These are phyloP conservation scores for Epichloe amarillans DNA, from an alignment of 2,329 filamentous ascomycete species.

Conservation along the genomic window DNA sequence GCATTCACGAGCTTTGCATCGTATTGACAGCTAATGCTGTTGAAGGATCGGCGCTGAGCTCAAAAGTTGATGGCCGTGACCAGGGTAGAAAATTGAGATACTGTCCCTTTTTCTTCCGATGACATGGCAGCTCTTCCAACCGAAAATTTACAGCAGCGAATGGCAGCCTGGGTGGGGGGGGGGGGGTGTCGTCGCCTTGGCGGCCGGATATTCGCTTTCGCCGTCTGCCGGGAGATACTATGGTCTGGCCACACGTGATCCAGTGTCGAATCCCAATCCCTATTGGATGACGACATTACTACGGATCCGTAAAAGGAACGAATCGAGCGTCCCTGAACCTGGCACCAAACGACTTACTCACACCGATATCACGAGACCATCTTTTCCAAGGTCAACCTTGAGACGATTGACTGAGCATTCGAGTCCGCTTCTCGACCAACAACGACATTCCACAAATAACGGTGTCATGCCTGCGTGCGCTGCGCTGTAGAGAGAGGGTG, in stretches of 20 bases:
- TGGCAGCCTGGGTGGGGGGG: not conserved
- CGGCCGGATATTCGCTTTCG: conserved; percentile 1
- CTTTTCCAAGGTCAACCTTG: too few relatives aligned
- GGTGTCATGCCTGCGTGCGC: conserved; percentile 22
- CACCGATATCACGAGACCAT: conserved; percentile 2
- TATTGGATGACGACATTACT: conserved; percentile 3
- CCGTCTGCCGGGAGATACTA: not conserved
- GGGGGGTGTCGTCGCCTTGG: not conserved
- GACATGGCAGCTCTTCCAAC: not conserved
- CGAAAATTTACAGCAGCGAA: conserved; percentile 1
- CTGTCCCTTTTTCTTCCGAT: not conserved
- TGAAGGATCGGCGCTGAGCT: not conserved
- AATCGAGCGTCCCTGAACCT: too few relatives aligned
- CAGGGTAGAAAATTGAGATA: not conserved
- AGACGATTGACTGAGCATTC: not conserved
- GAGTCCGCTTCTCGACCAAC: not conserved
- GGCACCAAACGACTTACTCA: not conserved
- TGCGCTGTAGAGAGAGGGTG: conserved; percentile 42
- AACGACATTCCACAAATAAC: conserved; percentile 5
- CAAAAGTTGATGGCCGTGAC: not conserved
- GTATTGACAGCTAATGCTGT: not conserved
- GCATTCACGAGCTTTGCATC: conserved; percentile 2
- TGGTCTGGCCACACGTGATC: not conserved
- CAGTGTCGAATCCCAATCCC: too few relatives aligned
- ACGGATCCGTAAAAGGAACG: not conserved